Percentiles rank a stretch among this genome's conserved stretches.
phyloP scores from a whole-genome alignment of 2,329 filamentous ascomycete species.

The Ophiostoma sp. region DNA sequence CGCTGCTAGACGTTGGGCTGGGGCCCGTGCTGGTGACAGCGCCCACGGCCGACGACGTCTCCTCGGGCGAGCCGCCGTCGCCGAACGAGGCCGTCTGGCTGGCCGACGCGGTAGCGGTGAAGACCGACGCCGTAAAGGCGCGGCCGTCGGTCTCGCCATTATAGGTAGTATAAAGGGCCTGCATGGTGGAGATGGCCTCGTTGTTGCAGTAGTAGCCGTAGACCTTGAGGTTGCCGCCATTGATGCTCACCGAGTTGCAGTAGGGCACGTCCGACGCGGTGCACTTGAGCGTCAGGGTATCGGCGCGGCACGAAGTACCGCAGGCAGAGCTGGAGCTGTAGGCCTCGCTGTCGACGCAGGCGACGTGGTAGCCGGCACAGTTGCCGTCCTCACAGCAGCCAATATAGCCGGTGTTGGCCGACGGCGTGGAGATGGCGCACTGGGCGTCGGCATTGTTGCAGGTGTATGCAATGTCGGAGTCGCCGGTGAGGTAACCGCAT shows the following conservation, averaged over 20 bases:
- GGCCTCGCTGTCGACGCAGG: conserved; percentile 21
- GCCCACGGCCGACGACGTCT: background rate
- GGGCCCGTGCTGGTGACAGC: background rate
- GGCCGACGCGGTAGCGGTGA: background rate
- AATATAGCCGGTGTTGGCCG: conserved; percentile 20
- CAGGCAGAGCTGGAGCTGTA: conserved; percentile 18
- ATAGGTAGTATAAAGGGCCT: conserved; percentile 24
- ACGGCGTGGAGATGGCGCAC: conserved; percentile 22
- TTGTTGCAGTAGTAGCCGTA: conserved; percentile 23
- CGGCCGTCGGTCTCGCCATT: conserved; percentile 24
- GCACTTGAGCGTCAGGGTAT: conserved; percentile 24
- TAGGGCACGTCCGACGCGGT: conserved; percentile 18
- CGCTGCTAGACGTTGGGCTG: background rate
- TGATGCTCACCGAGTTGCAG: conserved; percentile 26
- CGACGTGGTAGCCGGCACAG: conserved; percentile 22
- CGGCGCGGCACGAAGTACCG: conserved; percentile 17
- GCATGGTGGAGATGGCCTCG: conserved; percentile 12
- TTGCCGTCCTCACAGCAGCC: conserved; percentile 23
- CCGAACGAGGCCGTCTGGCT: conserved; percentile 15
- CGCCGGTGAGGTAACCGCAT: conserved; percentile 24
- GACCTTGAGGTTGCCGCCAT: conserved; percentile 23
- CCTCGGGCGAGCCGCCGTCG: background rate
- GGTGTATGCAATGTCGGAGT: conserved; percentile 19
- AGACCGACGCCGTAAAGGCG: conserved; percentile 21
- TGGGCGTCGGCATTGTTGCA: conserved; percentile 18